Evolutionary conservation across 352 stramenopile species (phyloP), one percentile per base, ranked within the genome.

Genomic region (Pythium oligandrum): DNA sequence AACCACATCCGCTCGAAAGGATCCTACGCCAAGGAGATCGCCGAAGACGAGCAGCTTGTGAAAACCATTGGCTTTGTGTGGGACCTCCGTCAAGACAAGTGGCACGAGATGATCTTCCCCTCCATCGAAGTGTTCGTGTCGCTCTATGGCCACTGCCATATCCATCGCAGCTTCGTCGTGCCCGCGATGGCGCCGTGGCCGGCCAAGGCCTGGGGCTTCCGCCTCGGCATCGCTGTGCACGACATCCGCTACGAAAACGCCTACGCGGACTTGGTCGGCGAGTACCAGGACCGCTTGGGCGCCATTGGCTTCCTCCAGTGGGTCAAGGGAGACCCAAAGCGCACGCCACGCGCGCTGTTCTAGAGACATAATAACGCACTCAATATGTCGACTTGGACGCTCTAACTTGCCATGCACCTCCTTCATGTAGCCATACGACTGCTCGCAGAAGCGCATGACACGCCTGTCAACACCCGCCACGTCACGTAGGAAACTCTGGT

Each of bases 1-100:
- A 61, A 62, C 53, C 42, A 57, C 66, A 72, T 65, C 59, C 69
- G n/a, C 44, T 66, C 30, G 43, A 30, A 11, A 2, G 49, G 53
- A 9, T 26, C 33, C 12, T 66, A 62, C 44, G 44, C 48, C 9
- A 51, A 58, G n/a, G 52, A 66, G 39, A 31, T 61, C 8, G n/a
- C 44, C 12, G 26, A 38, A 3, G 51, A 55, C 40, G 12, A 37
- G 7, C 45, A 59, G 0, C 54, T 36, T 0, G 45, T 78, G 10
- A 44, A 59, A 3, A 50, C 47, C 5, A 52, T 72, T 32, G 57
- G 59, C 33, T 68, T 75, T 39, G 49, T 61, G 6, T 70, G 59
- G 46, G 42, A 55, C 8, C 43, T 64, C 12, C 47, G 40, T 30
- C 36, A 70, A 36, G 46, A 56, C 44, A 65, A 61, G n/a, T 75